Base-by-base conservation (phyloP, 768 basidiomycete species). In the Mycena galopus region DNA sequence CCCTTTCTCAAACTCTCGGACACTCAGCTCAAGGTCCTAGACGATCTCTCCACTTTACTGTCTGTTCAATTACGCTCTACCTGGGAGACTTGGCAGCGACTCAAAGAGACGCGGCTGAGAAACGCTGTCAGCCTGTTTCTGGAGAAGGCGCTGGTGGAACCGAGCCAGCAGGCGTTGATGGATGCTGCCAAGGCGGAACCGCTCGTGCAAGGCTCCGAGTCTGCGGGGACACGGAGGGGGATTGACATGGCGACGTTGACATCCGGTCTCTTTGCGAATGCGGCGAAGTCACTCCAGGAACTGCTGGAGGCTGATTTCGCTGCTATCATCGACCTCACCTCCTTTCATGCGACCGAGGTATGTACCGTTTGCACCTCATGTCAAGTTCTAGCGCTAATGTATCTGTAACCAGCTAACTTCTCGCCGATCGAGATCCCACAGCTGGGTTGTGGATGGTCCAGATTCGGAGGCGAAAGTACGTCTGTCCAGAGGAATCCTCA, bases 31-130 rank as follows among this genome's bases (percentile, higher is more conserved):
- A 68, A 65, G 27, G 67, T 65, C 16, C 37, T 73, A 1, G 51
- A 66, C 25, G 64, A 69, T 44, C 67, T 73, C 42, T 62, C 65
- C n/a, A 27, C 58, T 2, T 55, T 73, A 64, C 51, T 73, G 35
- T 69, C 66, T 0, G 63, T 70, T 4, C 73, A 73, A 59, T 29
- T 73, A 17, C 73, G 73, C 64, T 57, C 68, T 10, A 73, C 68
- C 23, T 70, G 73, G 73, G 73, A 73, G 32, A 58, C 51, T 7
- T 70, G 51, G 63, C 57, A 53, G 10, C 21, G 73, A 16, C 25
- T n/a, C 8, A 65, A 62, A 23, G 68, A 73, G 59, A 56, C 58
- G 21, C 63, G 60, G 12, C 56, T 73, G 39, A 32, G 63, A 23
- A 65, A 69, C 17, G 64, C 68, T 4, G 73, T 70, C 30, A 65